A percentile compares a stretch with the other conserved stretches of the same genome.
Evolutionary conservation across 169 alveolate species (phyloP).

Genomic region (Eimeria brunetti): DNA sequence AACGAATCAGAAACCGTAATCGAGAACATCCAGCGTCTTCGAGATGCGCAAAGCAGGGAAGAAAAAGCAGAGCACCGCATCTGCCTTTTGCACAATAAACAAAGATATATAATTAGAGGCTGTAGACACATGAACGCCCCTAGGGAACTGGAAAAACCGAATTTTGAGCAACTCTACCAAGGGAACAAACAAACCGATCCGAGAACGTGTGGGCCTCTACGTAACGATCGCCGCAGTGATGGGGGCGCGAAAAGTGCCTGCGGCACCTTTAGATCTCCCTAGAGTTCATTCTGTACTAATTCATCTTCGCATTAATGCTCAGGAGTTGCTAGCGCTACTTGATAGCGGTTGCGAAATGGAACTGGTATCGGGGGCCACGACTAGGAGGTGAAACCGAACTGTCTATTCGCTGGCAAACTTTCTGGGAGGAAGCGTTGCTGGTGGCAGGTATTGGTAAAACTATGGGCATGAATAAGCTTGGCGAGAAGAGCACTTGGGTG

Average conservation of each 20-base stretch:
- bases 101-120: not conserved
- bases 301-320: not conserved
- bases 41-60: too few species aligned
- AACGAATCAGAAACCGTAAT: too few species aligned
- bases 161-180: not conserved
- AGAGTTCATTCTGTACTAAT: not conserved
- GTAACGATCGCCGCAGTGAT: not conserved
- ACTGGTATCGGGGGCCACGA: too few species aligned
- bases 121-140: not conserved
- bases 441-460: too few species aligned
- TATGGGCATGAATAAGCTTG: too few species aligned
- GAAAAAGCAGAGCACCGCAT: too few species aligned
- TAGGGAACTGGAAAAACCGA: not conserved
- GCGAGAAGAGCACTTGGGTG: not conserved
- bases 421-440: too few species aligned
- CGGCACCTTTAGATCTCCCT: not conserved
- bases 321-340: not conserved
- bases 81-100: too few species aligned
- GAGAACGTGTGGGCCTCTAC: not conserved
- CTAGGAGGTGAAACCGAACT: too few species aligned
- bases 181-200: not conserved
- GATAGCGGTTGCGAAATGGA: not conserved
- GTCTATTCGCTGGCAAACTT: too few species aligned
- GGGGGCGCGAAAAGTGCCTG: not conserved
- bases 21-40: too few species aligned